A percentile compares a stretch with the other conserved stretches of the same genome.
These are phyloP conservation scores for Emergomyces africanus DNA, from an alignment of 2,329 filamentous ascomycete species.

Conservation along the genomic window DNA sequence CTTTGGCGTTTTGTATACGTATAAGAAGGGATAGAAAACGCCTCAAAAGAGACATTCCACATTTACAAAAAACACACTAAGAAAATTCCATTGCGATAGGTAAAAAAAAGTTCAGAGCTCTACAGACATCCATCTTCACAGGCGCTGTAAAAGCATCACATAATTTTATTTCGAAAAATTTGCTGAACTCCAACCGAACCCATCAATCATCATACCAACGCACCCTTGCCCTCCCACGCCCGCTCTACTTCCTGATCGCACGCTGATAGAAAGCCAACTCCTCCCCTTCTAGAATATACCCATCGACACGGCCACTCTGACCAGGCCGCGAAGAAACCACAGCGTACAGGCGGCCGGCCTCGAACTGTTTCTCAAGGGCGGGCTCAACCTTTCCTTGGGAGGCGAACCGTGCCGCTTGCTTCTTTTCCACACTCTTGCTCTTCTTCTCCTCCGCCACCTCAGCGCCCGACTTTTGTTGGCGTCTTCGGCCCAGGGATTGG, in stretches of 20 bases:
- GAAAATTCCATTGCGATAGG: constrained; percentile 23
- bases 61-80: constrained; percentile 1
- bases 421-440: constrained; percentile 90
- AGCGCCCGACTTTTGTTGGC: constrained; percentile 59
- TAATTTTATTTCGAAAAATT: constrained; percentile 19
- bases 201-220: background rate
- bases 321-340: constrained; percentile 86
- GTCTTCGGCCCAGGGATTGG: constrained; percentile 72
- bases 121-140: constrained; percentile 24
- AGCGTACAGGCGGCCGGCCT: constrained; percentile 94
- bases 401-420: constrained; percentile 81
- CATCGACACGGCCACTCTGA: constrained; percentile 92
- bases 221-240: background rate
- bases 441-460: constrained; percentile 59
- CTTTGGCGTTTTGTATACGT: no score
- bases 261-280: constrained; percentile 99
- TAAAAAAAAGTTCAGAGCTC: constrained; percentile 26
- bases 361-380: constrained; percentile 95
- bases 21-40: background rate
- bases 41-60: background rate
- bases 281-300: constrained; percentile 98
- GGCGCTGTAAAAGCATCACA: constrained; percentile 15
- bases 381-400: constrained; percentile 82
- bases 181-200: constrained; percentile 25
- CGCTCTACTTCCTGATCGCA: constrained; percentile 89